These are phyloP conservation scores for Tolypocladium inflatum DNA, from an alignment of 2,329 filamentous ascomycete species.

Conservation along the genomic window DNA sequence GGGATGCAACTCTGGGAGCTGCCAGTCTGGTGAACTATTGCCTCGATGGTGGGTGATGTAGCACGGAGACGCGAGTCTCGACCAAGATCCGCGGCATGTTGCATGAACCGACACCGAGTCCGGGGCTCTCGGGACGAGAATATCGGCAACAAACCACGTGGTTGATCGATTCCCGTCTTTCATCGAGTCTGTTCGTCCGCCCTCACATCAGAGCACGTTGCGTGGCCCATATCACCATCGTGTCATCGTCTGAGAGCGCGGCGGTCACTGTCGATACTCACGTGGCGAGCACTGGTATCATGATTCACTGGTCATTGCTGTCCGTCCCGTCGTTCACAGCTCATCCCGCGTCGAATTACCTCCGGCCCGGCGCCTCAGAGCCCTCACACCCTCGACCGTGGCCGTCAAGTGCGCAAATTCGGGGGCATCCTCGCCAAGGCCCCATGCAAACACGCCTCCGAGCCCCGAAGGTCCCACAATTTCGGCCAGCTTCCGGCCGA, in stretches of 20 bases:
- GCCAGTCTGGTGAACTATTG: not conserved
- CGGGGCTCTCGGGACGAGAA: not conserved
- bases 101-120: not conserved
- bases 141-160: not conserved
- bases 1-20: not conserved
- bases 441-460: constrained; percentile 70
- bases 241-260: not conserved
- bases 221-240: not conserved
- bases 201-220: not conserved
- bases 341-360: not conserved
- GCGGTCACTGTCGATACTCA: not conserved
- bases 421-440: constrained; percentile 56
- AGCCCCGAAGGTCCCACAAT: constrained; percentile 47
- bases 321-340: not conserved
- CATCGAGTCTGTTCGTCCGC: not conserved
- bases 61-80: not conserved
- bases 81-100: not conserved
- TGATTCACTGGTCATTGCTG: not conserved
- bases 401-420: constrained; percentile 30
- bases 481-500: constrained; percentile 50
- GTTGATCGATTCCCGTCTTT: not conserved
- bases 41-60: not conserved
- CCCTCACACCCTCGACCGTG: constrained; percentile 12
- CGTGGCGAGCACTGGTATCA: not conserved
- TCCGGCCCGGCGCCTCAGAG: not conserved